These are phyloP conservation scores for Acanthamoeba polyphaga DNA, from an alignment of 208 protist genomes.

Conservation along the genomic window DNA sequence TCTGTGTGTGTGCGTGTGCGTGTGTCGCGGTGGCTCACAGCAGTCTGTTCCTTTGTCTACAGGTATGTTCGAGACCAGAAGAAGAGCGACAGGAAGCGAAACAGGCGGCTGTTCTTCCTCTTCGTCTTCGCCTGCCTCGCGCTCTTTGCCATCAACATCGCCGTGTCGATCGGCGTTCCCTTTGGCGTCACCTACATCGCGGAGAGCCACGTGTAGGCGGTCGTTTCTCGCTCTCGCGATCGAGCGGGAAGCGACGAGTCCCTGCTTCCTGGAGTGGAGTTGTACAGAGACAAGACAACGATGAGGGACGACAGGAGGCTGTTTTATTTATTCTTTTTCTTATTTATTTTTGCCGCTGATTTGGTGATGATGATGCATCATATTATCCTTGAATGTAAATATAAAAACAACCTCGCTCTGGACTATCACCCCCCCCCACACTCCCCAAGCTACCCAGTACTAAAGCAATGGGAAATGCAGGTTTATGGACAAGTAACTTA, in stretches of 20 bases:
- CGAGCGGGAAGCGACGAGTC: not conserved
- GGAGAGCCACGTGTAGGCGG: not conserved
- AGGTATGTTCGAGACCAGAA: slow-evolving; percentile 24
- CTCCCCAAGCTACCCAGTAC: too few relatives aligned
- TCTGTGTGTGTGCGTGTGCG: not conserved
- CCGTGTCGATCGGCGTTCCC: not conserved
- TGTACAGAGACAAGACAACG: not conserved
- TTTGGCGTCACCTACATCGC: slow-evolving; percentile 12
- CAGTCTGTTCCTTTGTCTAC: not conserved
- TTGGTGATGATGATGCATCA: too few relatives aligned
- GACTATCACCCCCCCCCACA: too few relatives aligned
- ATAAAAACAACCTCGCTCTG: too few relatives aligned
- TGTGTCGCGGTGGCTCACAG: not conserved
- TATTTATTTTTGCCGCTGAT: too few relatives aligned
- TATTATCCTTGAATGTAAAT: too few relatives aligned
- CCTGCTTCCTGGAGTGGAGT: not conserved
- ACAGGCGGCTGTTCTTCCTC: not conserved
- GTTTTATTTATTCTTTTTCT: too few relatives aligned
- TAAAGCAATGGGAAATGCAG: too few relatives aligned
- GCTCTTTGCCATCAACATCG: slow-evolving; percentile 22
- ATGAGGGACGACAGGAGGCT: too few relatives aligned
- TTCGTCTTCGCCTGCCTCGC: slow-evolving; percentile 11
- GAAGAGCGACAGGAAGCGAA: slow-evolving; percentile 1
- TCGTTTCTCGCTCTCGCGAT: not conserved
- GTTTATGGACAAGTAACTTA: too few relatives aligned